These are phyloP conservation scores for Penicillium sp. DNA, from an alignment of 2,329 filamentous ascomycete genomes.

Conservation along the genomic window DNA sequence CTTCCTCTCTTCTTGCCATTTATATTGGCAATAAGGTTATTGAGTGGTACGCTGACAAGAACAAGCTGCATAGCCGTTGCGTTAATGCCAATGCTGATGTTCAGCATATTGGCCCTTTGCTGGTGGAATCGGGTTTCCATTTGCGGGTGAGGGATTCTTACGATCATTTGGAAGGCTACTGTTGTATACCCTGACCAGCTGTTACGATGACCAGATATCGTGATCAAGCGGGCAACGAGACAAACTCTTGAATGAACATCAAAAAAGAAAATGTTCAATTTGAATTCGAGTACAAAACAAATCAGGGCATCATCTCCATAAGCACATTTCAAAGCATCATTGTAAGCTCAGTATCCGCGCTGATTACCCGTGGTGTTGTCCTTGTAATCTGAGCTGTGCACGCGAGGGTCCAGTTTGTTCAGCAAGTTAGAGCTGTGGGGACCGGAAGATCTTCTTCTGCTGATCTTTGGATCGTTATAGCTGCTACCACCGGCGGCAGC, in stretches of 20 bases:
- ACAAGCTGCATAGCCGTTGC: constrained; percentile 21
- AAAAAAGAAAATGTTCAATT: not conserved
- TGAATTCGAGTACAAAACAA: not conserved
- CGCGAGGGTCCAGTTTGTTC: constrained; percentile 45
- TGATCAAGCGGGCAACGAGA: not conserved
- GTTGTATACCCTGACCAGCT: not conserved
- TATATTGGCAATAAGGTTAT: not conserved
- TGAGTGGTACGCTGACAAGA: constrained; percentile 3
- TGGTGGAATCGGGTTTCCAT: no score
- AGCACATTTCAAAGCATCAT: not conserved
- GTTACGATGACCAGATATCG: not conserved
- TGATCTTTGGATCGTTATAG: constrained; percentile 14
- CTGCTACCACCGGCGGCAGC: constrained; percentile 16
- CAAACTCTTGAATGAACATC: not conserved
- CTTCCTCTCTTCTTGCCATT: not conserved
- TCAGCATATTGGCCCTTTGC: not conserved
- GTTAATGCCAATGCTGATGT: constrained; percentile 23
- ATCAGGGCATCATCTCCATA: not conserved
- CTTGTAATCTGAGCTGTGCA: constrained; percentile 17
- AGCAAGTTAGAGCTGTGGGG: constrained; percentile 47
- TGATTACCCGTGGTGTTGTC: constrained; percentile 11
- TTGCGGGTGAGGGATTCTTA: not conserved
- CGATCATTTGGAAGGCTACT: not conserved
- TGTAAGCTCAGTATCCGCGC: constrained; percentile 18
- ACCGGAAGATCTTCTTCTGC: constrained; percentile 32